Base-by-base conservation (phyloP, 75 land plant genomes). In the Ceratopteris richardii region DNA sequence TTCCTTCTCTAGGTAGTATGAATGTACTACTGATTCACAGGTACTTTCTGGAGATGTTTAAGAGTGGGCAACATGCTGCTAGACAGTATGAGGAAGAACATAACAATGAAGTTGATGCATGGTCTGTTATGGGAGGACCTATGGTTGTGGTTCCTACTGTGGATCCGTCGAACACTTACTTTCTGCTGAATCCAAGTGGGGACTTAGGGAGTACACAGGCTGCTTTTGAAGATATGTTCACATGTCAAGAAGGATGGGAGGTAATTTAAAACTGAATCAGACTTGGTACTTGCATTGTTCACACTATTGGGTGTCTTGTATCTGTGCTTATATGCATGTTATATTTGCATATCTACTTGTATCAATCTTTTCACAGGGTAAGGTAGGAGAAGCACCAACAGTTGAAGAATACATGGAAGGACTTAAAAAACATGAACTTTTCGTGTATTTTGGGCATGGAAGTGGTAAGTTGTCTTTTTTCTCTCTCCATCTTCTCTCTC, bases 211-310 rank as follows among this genome's bases (percentile, higher is more conserved):
- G 26, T 48, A 88, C 94, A 20, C 98, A 93, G 50, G 54, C 44
- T 65, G 83, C 82, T 63, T 93, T 93, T 73, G 98, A 93, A 78
- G 77, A 88, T 14, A 87, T 88, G 94, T 93, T 93, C 46, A 82
- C 55, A 63, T 64, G 59, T 57, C 82, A 82, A 28, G 52, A 48
- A 24, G 82, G 87, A 7, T 78, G 92, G 76, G 70, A 88, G 85
- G 87, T 88, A 68, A 66, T 1, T 53, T 37, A 33, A 27, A 21
- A 23, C 40, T 16, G 42, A 14, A 40, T 23, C n/a, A n/a, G n/a
- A n/a, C 17, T 22, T 19, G 3, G 18, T 33, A 5, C 14, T 22
- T 2, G 19, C 6, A 2, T 33, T 13, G 2, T n/a, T 2, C 60
- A 58, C 33, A 33, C 10, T n/a, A 16, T n/a, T 39, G 16, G 17